A percentile compares a stretch with the other conserved stretches of the same genome.
Conservation (phyloP, 345 rosid genomes). For the Linum usitatissimum region DNA sequence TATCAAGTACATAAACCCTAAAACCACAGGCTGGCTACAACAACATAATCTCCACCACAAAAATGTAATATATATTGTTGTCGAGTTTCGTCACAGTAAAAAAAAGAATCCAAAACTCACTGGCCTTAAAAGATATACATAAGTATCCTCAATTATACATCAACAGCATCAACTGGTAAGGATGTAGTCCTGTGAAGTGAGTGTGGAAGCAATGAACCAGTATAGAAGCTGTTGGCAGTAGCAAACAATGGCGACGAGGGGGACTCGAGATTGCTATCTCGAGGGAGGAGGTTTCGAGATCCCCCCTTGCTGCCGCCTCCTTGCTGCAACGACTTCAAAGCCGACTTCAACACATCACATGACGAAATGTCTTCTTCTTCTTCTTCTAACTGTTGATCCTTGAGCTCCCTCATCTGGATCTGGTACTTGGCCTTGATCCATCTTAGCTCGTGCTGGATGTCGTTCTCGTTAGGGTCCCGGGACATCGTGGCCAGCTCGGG, state of each 20-base stretch:
- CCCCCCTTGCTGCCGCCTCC: slow-evolving; percentile 10
- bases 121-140: not conserved
- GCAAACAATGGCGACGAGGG: not conserved
- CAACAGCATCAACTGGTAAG: slow-evolving; percentile 60
- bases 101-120: not conserved
- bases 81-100: too few relatives aligned
- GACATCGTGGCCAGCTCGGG: slow-evolving; percentile 19
- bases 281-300: too few relatives aligned
- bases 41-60: too few relatives aligned
- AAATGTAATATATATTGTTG: too few relatives aligned
- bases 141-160: slow-evolving; percentile 23
- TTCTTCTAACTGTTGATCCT: slow-evolving; percentile 36
- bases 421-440: slow-evolving; percentile 64
- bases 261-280: too few relatives aligned
- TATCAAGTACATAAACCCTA: too few relatives aligned
- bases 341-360: slow-evolving; percentile 1
- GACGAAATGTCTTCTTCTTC: slow-evolving; percentile 8
- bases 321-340: slow-evolving; percentile 4
- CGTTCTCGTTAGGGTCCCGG: slow-evolving; percentile 26
- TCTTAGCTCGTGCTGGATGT: slow-evolving; percentile 43
- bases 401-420: slow-evolving; percentile 40
- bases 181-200: slow-evolving; percentile 56
- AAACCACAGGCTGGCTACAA: too few relatives aligned
- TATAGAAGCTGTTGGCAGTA: slow-evolving; percentile 25
- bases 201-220: slow-evolving; percentile 32